phyloP scores from a whole-genome alignment of 805 yeast species.

The Tetrapisispora fleetii region DNA sequence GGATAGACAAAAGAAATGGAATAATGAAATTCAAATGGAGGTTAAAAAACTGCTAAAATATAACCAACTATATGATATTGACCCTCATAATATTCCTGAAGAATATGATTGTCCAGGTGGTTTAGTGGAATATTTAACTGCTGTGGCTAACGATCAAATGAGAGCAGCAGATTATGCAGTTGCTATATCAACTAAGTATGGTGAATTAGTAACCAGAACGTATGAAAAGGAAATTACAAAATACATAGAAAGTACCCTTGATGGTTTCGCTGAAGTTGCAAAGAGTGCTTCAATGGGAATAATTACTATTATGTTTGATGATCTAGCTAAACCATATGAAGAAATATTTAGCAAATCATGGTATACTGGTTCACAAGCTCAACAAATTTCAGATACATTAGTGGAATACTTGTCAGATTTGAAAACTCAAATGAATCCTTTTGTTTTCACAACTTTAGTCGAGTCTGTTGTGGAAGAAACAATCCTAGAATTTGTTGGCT shows the following conservation, averaged over 20 bases:
- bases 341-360: slow-evolving; percentile 58
- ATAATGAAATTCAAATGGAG: slow-evolving; percentile 43
- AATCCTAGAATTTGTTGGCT: slow-evolving; percentile 39
- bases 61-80: slow-evolving; percentile 24
- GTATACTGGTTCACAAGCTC: slow-evolving; percentile 52
- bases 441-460: slow-evolving; percentile 42
- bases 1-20: slow-evolving; percentile 56
- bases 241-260: slow-evolving; percentile 54
- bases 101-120: slow-evolving; percentile 55
- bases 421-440: slow-evolving; percentile 41
- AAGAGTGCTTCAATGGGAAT: slow-evolving; percentile 49
- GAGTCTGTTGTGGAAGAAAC: slow-evolving; percentile 46
- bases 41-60: slow-evolving; percentile 32
- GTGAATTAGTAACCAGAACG: slow-evolving; percentile 53
- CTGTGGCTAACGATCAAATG: slow-evolving; percentile 77
- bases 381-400: slow-evolving; percentile 61
- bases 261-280: slow-evolving; percentile 70
- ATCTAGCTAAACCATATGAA: slow-evolving; percentile 51
- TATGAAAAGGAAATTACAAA: slow-evolving; percentile 51
- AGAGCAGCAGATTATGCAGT: slow-evolving; percentile 61
- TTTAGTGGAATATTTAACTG: slow-evolving; percentile 67
- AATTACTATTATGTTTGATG: slow-evolving; percentile 58
- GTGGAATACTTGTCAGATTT: slow-evolving; percentile 65
- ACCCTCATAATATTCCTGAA: slow-evolving; percentile 30
- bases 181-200: slow-evolving; percentile 55